Conservation (phyloP, 257 asterid genomes). For the Solanum clarkiae region DNA sequence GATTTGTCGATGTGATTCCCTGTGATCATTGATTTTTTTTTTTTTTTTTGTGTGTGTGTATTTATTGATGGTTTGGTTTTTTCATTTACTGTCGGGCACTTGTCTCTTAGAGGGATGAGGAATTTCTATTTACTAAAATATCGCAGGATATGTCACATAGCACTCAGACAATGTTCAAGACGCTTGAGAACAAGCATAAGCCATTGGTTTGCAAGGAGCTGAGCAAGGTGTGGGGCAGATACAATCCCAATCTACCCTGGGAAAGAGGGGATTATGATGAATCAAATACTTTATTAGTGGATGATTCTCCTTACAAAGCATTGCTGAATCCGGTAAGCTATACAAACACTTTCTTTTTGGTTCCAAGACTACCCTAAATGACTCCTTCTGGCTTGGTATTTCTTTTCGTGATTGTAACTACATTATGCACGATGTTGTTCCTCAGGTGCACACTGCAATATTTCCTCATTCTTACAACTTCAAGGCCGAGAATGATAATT, state of each 20-base stretch:
- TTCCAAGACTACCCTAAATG: background rate
- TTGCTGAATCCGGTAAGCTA: constrained; percentile 80
- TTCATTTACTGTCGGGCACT: background rate
- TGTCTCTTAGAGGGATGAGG: background rate
- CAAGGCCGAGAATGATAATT: constrained; percentile 33
- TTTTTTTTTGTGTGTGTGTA: background rate
- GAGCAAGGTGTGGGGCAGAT: constrained; percentile 57
- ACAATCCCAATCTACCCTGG: constrained; percentile 55
- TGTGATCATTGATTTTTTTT: too few species aligned
- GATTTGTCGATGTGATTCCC: background rate
- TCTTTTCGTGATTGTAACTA: background rate
- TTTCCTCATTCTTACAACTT: constrained; percentile 51
- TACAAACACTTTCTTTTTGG: background rate
- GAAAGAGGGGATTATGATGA: constrained; percentile 64
- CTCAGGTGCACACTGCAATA: constrained; percentile 59
- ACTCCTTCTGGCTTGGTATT: background rate
- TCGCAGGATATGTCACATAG: constrained; percentile 66
- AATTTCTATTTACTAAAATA: background rate
- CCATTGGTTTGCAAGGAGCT: constrained; percentile 86
- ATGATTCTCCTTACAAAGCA: constrained; percentile 98
- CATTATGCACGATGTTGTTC: background rate
- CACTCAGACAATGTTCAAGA: constrained; percentile 52
- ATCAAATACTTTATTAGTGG: constrained; percentile 72
- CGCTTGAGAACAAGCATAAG: constrained; percentile 61
- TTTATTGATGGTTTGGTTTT: background rate